These are phyloP conservation scores for Tuber aestivum DNA, from an alignment of 495 filamentous ascomycete species.

Conservation along the genomic window DNA sequence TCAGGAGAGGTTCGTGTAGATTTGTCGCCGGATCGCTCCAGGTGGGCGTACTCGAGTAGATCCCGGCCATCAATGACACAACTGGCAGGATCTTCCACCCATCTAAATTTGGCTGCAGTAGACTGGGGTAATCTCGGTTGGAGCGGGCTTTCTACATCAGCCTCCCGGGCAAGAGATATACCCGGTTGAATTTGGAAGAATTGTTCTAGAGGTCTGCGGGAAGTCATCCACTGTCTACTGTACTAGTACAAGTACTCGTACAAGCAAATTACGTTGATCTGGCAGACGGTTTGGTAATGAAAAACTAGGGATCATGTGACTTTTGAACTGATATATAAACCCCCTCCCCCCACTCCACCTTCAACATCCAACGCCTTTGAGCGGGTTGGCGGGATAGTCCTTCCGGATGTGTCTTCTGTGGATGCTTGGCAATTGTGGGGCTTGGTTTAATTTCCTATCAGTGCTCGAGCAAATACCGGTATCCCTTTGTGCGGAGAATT, in stretches of 20 bases:
- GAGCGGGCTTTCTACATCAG: not conserved
- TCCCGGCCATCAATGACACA: not conserved
- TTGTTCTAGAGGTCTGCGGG: not conserved
- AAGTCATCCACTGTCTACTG: too few species aligned
- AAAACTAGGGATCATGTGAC: not conserved
- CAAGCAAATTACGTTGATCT: not conserved
- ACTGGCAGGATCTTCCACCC: not conserved
- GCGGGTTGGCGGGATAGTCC: not conserved
- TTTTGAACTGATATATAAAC: not conserved
- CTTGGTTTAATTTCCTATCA: not conserved
- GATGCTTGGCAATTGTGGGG: not conserved
- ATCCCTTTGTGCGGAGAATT: not conserved
- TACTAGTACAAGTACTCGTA: too few species aligned
- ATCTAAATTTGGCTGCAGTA: not conserved
- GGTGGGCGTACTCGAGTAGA: not conserved
- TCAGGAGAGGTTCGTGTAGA: not conserved
- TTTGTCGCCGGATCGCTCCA: not conserved
- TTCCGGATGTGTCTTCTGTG: not conserved
- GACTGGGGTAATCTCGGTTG: not conserved
- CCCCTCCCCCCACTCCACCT: not conserved
- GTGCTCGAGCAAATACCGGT: not conserved
- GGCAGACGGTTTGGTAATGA: not conserved
- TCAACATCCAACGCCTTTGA: not conserved
- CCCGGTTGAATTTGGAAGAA: not conserved
- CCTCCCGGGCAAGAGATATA: not conserved